phyloP scores from a whole-genome alignment of 2,329 filamentous ascomycete genomes.

The Pseudopithomyces maydicus region DNA sequence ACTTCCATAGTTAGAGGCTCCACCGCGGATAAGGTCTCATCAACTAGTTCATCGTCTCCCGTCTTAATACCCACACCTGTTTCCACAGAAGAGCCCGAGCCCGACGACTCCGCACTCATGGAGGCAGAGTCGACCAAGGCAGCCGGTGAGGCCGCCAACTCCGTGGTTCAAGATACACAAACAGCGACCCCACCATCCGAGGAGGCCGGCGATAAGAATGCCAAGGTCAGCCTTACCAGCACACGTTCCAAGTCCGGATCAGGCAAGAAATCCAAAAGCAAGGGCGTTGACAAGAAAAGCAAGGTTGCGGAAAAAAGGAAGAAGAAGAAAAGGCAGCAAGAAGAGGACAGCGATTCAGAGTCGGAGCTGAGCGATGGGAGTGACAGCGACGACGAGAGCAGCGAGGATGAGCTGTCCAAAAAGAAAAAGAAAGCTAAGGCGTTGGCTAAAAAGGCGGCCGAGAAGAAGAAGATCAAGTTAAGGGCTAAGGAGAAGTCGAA shows the following conservation, averaged over 20 bases:
- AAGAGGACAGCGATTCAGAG: constrained; percentile 1
- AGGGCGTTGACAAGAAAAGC: constrained; percentile 3
- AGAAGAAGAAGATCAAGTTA: constrained; percentile 14
- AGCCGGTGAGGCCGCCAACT: constrained; percentile 4
- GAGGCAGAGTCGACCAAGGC: constrained; percentile 11
- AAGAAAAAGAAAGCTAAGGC: constrained; percentile 11
- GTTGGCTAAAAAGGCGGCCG: constrained; percentile 11
- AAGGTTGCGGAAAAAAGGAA: constrained; percentile 7
- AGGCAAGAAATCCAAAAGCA: constrained; percentile 12
- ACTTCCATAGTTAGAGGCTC: constrained; percentile 12
- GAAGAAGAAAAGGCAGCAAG: not conserved
- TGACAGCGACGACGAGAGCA: constrained; percentile 19
- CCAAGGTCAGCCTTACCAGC: constrained; percentile 9
- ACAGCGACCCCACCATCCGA: constrained; percentile 7
- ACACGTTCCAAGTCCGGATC: constrained; percentile 16
- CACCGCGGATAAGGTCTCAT: constrained; percentile 17
- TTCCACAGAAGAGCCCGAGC: constrained; percentile 21
- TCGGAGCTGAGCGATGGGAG: constrained; percentile 19
- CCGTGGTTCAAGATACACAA: constrained; percentile 8
- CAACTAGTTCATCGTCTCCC: constrained; percentile 29
- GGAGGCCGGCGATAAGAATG: constrained; percentile 12
- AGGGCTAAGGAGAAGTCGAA: constrained; percentile 21
- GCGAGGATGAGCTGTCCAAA: constrained; percentile 14
- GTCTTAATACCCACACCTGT: constrained; percentile 30
- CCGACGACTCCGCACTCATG: constrained; percentile 21